Conservation (phyloP, 805 yeast species). For the Cyberlindnera galapagoensis region DNA sequence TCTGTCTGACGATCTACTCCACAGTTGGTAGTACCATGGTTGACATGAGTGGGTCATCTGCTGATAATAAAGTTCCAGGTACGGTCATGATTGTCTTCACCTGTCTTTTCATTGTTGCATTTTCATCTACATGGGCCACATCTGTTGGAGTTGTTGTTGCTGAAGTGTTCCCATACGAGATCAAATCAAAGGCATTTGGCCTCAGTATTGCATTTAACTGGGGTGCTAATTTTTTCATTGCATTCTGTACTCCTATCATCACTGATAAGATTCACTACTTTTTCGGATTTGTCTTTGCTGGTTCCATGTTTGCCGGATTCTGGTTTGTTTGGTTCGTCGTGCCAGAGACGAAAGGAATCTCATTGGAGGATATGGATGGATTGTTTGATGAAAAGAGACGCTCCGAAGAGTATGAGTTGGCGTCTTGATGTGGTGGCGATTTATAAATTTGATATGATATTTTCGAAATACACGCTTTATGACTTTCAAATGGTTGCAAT, state of each 20-base stretch:
- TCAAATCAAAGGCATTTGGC: constrained; percentile 48
- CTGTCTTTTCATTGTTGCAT: constrained; percentile 43
- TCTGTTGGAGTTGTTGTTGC: constrained; percentile 40
- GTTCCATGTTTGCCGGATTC: constrained; percentile 38
- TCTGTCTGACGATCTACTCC: constrained; percentile 47
- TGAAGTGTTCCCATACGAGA: constrained; percentile 50
- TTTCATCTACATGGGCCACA: constrained; percentile 56
- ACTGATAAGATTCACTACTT: constrained; percentile 49
- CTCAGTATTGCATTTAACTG: constrained; percentile 55
- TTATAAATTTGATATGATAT: no score
- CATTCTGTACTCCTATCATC: constrained; percentile 59
- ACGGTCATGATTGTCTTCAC: constrained; percentile 48
- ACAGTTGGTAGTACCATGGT: constrained; percentile 36
- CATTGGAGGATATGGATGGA: constrained; percentile 73
- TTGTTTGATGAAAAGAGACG: constrained; percentile 34
- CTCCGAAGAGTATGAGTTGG: no score
- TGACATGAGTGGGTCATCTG: constrained; percentile 23
- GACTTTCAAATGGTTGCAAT: no score
- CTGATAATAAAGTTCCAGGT: constrained; percentile 34
- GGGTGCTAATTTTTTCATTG: constrained; percentile 43
- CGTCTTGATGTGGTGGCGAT: no score
- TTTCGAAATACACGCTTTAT: no score
- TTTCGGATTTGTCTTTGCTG: constrained; percentile 53
- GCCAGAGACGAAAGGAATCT: constrained; percentile 75
- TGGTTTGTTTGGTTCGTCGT: constrained; percentile 49